These are phyloP conservation scores for Mycena vulgaris DNA, from an alignment of 768 basidiomycete genomes.

Conservation along the genomic window DNA sequence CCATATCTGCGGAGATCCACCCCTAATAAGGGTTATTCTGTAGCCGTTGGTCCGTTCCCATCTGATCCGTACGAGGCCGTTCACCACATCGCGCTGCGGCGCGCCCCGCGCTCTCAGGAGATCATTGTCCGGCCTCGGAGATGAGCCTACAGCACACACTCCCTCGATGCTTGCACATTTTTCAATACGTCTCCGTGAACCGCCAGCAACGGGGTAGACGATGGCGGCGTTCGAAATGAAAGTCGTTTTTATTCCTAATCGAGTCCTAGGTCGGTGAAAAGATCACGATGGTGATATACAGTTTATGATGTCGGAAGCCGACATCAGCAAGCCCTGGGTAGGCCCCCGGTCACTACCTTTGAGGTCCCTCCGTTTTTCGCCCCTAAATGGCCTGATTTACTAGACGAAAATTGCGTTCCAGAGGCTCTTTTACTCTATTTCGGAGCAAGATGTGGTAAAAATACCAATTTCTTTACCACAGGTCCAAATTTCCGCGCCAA, in stretches of 20 bases:
- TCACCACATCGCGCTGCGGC: not conserved
- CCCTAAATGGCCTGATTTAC: no score
- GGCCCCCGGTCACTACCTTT: no score
- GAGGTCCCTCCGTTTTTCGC: no score
- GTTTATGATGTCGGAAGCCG: no score
- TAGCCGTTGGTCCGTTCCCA: not conserved
- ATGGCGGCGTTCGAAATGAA: not conserved
- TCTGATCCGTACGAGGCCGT: not conserved
- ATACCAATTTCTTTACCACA: no score
- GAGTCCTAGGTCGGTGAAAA: not conserved
- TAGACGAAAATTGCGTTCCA: no score
- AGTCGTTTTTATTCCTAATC: not conserved
- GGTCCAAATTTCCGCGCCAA: no score
- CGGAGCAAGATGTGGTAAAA: no score
- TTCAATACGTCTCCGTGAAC: conserved; percentile 1
- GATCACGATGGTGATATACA: no score
- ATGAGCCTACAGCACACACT: not conserved
- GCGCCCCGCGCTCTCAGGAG: not conserved
- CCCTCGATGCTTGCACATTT: conserved; percentile 1
- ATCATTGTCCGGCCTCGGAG: not conserved
- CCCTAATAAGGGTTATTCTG: not conserved
- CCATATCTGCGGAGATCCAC: no score
- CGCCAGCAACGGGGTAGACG: conserved; percentile 3
- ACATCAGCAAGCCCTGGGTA: no score
- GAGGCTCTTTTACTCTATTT: no score